A percentile compares a stretch with the other conserved stretches of the same genome.
These are phyloP conservation scores for Amphibolis antarctica DNA, from an alignment of 106 monocot genomes.

Conservation along the genomic window DNA sequence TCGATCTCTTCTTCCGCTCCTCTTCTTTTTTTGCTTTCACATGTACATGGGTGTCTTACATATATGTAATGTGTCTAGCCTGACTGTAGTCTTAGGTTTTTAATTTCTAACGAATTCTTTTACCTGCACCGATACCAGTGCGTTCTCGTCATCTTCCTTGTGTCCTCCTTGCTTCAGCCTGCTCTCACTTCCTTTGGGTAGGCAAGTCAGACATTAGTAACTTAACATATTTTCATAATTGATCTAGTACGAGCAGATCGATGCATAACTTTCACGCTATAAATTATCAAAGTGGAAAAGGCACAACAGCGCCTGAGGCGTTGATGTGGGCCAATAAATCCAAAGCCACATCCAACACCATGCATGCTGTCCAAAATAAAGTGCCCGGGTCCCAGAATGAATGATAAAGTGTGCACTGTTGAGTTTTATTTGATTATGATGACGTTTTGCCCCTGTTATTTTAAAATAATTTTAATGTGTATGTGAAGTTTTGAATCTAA, in stretches of 20 bases:
- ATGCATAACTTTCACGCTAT: neutral
- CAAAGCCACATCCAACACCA: conserved; percentile 5
- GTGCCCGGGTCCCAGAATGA: neutral
- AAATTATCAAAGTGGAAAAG: conserved; percentile 1
- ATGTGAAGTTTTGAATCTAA: too few species aligned
- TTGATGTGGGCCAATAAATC: neutral
- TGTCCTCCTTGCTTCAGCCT: neutral
- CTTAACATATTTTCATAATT: neutral
- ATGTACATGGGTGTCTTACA: neutral
- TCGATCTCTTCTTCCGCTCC: too few species aligned
- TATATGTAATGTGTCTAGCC: neutral
- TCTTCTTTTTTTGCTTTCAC: neutral
- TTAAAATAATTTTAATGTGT: too few species aligned
- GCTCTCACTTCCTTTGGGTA: neutral
- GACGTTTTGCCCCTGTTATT: too few species aligned
- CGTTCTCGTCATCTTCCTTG: conserved; percentile 6
- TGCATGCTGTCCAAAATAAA: conserved; percentile 9
- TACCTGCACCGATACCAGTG: conserved; percentile 10
- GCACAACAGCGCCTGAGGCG: neutral
- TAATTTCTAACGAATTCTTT: conserved; percentile 5
- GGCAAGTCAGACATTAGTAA: neutral
- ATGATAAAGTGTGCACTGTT: neutral
- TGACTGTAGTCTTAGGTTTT: conserved; percentile 4
- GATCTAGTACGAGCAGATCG: too few species aligned
- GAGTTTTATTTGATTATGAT: too few species aligned